These are phyloP conservation scores for Lichtheimia ornata DNA, from an alignment of 371 early-diverging fungal species.

Conservation along the genomic window DNA sequence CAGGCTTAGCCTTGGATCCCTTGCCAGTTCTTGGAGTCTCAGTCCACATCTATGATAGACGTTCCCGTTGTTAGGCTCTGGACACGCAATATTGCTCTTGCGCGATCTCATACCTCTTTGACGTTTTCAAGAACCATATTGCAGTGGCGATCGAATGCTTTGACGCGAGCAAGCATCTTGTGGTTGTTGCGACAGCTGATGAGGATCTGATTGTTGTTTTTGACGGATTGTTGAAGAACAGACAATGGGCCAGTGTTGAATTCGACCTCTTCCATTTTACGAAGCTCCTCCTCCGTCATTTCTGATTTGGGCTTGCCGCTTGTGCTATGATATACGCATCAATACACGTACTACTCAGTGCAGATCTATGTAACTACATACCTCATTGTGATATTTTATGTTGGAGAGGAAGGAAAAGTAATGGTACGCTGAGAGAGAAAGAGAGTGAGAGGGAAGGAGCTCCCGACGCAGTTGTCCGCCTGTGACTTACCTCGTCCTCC, in stretches of 20 bases:
- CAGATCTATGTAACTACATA: too few relatives aligned
- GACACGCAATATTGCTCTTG: background rate
- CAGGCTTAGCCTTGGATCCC: conserved; percentile 92
- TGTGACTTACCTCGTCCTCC: too few relatives aligned
- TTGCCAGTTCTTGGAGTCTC: conserved; percentile 90
- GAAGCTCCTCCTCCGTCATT: conserved; percentile 93
- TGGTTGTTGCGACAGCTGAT: conserved; percentile 96
- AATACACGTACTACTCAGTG: too few relatives aligned
- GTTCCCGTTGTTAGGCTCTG: background rate
- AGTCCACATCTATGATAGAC: conserved; percentile 90
- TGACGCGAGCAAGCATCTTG: conserved; percentile 95
- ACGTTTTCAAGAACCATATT: conserved; percentile 99
- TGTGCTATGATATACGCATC: background rate
- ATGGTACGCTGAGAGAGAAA: too few relatives aligned
- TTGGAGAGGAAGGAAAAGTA: too few relatives aligned
- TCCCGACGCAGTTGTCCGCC: too few relatives aligned
- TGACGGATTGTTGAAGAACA: conserved; percentile 92
- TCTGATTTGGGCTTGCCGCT: conserved; percentile 70
- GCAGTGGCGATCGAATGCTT: conserved; percentile 98
- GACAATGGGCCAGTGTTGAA: conserved; percentile 97
- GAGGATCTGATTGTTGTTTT: conserved; percentile 94
- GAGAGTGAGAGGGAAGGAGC: too few relatives aligned
- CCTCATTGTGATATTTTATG: too few relatives aligned
- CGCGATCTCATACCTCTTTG: conserved; percentile 77
- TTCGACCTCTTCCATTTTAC: conserved; percentile 90